Evolutionary conservation across 2,329 filamentous ascomycete species (phyloP).

Genomic region (Botryotinia globosa): DNA sequence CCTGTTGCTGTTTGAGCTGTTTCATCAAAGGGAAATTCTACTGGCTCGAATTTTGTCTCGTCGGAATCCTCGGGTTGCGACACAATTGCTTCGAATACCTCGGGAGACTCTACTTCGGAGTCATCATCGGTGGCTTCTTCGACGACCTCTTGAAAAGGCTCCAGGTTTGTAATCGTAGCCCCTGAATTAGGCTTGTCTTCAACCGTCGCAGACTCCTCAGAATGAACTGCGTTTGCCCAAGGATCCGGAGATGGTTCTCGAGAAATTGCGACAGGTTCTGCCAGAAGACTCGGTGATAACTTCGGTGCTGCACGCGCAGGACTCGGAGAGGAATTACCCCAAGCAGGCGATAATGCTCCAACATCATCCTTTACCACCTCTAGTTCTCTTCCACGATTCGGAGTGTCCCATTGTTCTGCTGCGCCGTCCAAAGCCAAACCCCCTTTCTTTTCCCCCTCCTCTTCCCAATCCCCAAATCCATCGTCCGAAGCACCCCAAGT

Average conservation of each 20-base stretch:
- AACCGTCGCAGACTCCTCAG: neutral
- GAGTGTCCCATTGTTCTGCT: slow-evolving; percentile 24
- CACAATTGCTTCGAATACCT: neutral
- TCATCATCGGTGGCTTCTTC: neutral
- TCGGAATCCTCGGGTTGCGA: neutral
- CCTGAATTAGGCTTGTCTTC: neutral
- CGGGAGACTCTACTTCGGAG: neutral
- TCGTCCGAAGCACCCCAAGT: slow-evolving; percentile 33
- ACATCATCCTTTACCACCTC: slow-evolving; percentile 16
- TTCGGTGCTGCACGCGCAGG: slow-evolving; percentile 14
- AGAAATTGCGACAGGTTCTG: slow-evolving; percentile 19
- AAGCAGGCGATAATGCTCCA: slow-evolving; percentile 20
- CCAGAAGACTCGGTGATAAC: slow-evolving; percentile 24
- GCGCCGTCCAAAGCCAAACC: slow-evolving; percentile 25
- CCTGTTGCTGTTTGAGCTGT: too few relatives aligned
- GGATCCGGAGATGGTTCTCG: slow-evolving; percentile 35
- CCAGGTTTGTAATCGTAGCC: neutral
- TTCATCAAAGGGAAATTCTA: neutral
- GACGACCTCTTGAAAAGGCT: neutral
- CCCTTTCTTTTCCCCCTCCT: slow-evolving; percentile 18
- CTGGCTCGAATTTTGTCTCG: neutral
- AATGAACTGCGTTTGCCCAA: slow-evolving; percentile 28
- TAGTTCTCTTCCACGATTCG: slow-evolving; percentile 3
- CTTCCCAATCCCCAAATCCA: slow-evolving; percentile 34
- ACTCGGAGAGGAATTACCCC: slow-evolving; percentile 21